Conservation (phyloP, 139 green algal genomes). For the Edaphochlamys debaryana region DNA sequence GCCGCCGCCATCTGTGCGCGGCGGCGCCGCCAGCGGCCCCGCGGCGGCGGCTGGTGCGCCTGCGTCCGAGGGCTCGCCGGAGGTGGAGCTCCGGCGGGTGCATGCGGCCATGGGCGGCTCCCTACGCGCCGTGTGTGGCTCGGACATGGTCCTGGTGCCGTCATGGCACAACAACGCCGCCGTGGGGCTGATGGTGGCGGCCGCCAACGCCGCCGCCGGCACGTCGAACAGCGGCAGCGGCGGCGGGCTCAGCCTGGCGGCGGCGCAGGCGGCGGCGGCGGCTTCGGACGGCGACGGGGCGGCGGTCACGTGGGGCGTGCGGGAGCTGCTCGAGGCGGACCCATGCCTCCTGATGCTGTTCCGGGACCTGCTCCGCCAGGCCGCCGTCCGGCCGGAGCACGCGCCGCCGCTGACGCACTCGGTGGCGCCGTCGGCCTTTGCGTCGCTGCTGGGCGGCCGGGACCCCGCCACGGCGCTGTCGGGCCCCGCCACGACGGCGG, state of each 20-base stretch:
- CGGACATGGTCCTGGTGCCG: neutral
- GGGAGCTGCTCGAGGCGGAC: constrained; percentile 14
- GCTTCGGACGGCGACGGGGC: neutral
- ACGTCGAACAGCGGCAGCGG: no score
- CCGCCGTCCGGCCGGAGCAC: constrained; percentile 4
- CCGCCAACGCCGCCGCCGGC: no score
- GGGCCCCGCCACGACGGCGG: neutral
- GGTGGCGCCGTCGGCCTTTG: neutral
- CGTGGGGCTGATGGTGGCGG: neutral
- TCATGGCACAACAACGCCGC: neutral
- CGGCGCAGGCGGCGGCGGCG: no score
- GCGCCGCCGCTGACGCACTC: constrained; percentile 16
- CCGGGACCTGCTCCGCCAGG: constrained; percentile 18
- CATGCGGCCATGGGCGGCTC: no score
- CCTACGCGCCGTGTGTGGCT: no score
- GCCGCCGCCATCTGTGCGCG: no score
- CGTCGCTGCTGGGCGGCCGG: neutral
- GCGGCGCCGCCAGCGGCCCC: no score
- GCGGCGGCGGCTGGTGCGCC: no score
- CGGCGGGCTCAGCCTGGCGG: neutral
- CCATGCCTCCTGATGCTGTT: constrained; percentile 18
- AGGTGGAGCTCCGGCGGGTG: no score
- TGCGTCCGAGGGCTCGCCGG: no score
- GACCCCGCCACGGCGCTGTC: neutral
- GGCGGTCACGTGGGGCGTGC: neutral